Conservation (phyloP, 345 rosid species). For the Psidium guajava region DNA sequence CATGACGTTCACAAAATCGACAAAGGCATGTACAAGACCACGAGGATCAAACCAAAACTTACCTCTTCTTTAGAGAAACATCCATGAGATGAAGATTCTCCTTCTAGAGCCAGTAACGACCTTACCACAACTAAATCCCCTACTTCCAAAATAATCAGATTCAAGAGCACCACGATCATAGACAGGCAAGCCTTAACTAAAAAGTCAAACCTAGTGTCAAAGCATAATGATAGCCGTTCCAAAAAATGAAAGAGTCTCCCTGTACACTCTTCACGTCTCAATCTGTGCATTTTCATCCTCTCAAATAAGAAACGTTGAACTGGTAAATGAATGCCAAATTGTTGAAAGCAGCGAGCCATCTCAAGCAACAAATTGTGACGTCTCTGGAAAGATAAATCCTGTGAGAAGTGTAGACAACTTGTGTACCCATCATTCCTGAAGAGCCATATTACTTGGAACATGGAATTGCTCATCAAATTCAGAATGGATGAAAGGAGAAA, state of each 20-base stretch:
- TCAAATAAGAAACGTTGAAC: conserved; percentile 34
- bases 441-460: conserved; percentile 37
- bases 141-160: conserved; percentile 46
- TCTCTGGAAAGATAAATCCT: conserved; percentile 23
- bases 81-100: conserved; percentile 1
- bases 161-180: conserved; percentile 34
- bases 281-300: conserved; percentile 23
- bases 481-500: conserved; percentile 62
- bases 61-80: conserved; percentile 21
- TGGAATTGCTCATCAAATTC: conserved; percentile 60
- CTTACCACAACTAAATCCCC: conserved; percentile 36
- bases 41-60: neutral
- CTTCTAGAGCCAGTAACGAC: conserved; percentile 11
- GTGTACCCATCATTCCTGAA: conserved; percentile 15
- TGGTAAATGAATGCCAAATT: conserved; percentile 31
- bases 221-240: conserved; percentile 57
- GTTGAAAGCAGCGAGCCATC: conserved; percentile 32
- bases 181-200: conserved; percentile 51
- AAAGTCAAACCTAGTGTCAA: conserved; percentile 36
- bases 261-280: conserved; percentile 35
- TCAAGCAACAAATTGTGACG: conserved; percentile 27
- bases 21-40: neutral
- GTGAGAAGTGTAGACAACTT: conserved; percentile 10
- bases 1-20: neutral
- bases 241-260: conserved; percentile 74